phyloP scores from a whole-genome alignment of 2,329 filamentous ascomycete genomes.

The Fusarium paranaense region DNA sequence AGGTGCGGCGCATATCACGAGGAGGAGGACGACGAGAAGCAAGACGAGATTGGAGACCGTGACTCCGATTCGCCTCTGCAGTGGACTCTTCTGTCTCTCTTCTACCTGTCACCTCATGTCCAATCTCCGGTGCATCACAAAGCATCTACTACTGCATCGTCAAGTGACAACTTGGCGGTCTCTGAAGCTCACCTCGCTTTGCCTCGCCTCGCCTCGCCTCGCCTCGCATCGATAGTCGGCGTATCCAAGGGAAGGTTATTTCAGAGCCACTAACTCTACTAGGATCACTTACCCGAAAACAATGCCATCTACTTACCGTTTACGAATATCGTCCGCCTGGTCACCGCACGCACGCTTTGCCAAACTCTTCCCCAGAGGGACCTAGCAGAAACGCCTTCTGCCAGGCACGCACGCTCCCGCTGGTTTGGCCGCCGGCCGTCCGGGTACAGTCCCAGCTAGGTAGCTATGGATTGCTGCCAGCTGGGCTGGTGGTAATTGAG shows the following conservation, averaged over 20 bases:
- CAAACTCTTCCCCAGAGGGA: background rate
- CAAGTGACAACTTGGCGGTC: background rate
- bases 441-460: background rate
- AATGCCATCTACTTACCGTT: constrained; percentile 18
- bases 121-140: background rate
- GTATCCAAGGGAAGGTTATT: background rate
- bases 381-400: constrained; percentile 15
- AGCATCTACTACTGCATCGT: background rate
- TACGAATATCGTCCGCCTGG: constrained; percentile 17
- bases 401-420: constrained; percentile 33
- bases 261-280: constrained; percentile 9
- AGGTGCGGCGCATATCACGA: constrained; percentile 10
- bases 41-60: background rate
- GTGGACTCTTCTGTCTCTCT: background rate
- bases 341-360: background rate
- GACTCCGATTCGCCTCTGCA: background rate
- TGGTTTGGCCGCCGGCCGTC: constrained; percentile 16
- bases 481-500: constrained; percentile 25
- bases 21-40: background rate
- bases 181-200: background rate
- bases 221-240: background rate
- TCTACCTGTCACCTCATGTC: background rate
- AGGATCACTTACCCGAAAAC: constrained; percentile 5
- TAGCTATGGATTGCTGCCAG: constrained; percentile 10
- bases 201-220: background rate